A percentile compares a stretch with the other conserved stretches of the same genome.
Conservation (phyloP, 768 basidiomycete species). For the Phylloporus sp. region DNA sequence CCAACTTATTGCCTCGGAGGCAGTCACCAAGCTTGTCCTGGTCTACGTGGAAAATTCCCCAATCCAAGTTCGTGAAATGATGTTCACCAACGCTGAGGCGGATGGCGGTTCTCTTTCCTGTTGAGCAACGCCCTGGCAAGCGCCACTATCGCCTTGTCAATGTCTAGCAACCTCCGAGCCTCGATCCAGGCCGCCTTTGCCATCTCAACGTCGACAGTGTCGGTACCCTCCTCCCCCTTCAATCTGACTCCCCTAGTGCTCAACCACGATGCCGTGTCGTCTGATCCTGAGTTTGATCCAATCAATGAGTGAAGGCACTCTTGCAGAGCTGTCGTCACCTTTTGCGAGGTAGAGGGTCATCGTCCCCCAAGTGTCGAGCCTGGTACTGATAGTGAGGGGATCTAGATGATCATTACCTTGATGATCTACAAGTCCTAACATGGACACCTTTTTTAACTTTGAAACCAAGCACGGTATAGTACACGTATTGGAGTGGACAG, state of each 20-base stretch:
- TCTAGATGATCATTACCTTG: no score
- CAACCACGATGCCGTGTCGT: constrained; percentile 14
- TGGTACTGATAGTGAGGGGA: constrained; percentile 32
- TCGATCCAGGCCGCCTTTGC: constrained; percentile 1
- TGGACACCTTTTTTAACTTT: no score
- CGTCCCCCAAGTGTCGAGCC: constrained; percentile 28
- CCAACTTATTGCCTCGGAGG: neutral
- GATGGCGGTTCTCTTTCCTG: constrained; percentile 22
- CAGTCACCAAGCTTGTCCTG: neutral
- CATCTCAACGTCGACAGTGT: constrained; percentile 6
- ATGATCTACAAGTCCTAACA: no score
- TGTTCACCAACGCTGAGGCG: constrained; percentile 20
- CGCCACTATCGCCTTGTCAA: neutral
- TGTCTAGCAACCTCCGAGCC: neutral
- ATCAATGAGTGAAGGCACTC: constrained; percentile 30
- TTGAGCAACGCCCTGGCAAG: neutral
- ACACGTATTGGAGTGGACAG: no score
- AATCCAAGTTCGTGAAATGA: constrained; percentile 33
- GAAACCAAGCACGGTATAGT: no score
- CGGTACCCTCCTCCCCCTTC: neutral
- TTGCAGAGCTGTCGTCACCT: constrained; percentile 30
- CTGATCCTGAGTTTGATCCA: constrained; percentile 21
- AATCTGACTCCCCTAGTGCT: constrained; percentile 24
- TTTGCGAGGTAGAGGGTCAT: constrained; percentile 28
- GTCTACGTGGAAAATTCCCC: constrained; percentile 28